Evolutionary conservation across 1,139 yeast genomes (phyloP), one percentile per base, ranked within the genome.

Genomic region (Spathaspora sp.): DNA sequence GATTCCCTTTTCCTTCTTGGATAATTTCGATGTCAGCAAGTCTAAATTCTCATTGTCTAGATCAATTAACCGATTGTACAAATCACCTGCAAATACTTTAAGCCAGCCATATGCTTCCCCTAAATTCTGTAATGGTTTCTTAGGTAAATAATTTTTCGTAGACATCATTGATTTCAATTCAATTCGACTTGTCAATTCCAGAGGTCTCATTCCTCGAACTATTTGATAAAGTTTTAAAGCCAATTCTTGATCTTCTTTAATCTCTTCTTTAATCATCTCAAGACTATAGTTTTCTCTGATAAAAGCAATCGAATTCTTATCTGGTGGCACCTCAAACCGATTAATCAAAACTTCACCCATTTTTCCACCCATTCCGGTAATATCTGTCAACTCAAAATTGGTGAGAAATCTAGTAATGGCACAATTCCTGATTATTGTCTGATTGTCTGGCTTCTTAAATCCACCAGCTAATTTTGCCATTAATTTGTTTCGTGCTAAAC

Each of bases 281-380:
- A 68, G 45, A 0, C 68, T 48, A 60, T 73, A 80, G 37, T 68
- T 67, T 8, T 78, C 76, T 44, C 87, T 62, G 2, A 86, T 72
- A 48, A 59, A 76, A 2, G 68, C 61, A 7, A 81, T 76, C 2
- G 81, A 71, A 45, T 62, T 65, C 4, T 27, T 45, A n/a, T 57
- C 64, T 0, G 60, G 59, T 0, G 84, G 83, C 0, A 80, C 65
- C 4, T 70, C 68, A 26, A 84, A 65, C 27, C 70, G 63, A 15
- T 67, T 62, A 20, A 76, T 55, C 0, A 90, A 68, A n/a, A 68
- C 67, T 8, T 83, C 83, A 0, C 99, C 99, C 6, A 78, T 68
- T 56, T 88, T 89, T 2, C 99, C 99, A 4, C 99, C 99, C 74
- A 91, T 71, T 0, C 96, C 91, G 74, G 96, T 86, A 48, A 91